These are phyloP conservation scores for Clitocybe nebularis DNA, from an alignment of 1,284 basidiomycete genomes.

Conservation along the genomic window DNA sequence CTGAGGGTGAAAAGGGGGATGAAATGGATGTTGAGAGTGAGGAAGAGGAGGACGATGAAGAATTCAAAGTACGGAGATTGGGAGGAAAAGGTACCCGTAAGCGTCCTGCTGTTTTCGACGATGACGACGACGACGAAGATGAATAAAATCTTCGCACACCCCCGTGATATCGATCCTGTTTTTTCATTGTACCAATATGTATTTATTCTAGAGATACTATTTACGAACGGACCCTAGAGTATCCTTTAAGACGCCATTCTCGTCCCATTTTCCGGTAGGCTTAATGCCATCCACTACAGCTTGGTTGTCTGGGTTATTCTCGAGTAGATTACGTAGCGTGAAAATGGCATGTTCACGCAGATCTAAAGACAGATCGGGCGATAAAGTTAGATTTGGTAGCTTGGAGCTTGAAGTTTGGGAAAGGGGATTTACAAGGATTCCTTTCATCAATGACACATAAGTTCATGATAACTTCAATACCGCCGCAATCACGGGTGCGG, in stretches of 20 bases:
- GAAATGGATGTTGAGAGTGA: constrained; percentile 71
- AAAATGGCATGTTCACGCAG: constrained; percentile 88
- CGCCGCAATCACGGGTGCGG: constrained; percentile 61
- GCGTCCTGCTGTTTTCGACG: constrained; percentile 54
- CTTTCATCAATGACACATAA: constrained; percentile 86
- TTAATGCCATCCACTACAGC: constrained; percentile 70
- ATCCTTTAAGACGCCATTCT: constrained; percentile 51
- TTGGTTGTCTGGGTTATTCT: constrained; percentile 77
- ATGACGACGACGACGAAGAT: constrained; percentile 55
- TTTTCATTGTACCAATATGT: constrained; percentile 10
- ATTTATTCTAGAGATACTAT: constrained; percentile 14
- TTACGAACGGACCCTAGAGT: constrained; percentile 20
- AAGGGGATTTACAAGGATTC: constrained; percentile 69
- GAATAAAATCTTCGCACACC: background rate
- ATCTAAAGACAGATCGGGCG: constrained; percentile 43
- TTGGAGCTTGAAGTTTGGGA: too few relatives aligned
- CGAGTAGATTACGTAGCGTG: constrained; percentile 73
- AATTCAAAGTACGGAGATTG: constrained; percentile 54
- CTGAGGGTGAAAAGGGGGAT: constrained; percentile 22
- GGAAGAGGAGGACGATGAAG: constrained; percentile 58
- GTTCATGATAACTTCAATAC: constrained; percentile 78
- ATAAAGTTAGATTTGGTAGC: too few relatives aligned
- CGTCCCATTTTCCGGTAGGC: constrained; percentile 55
- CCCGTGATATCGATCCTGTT: constrained; percentile 9
- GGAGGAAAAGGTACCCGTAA: constrained; percentile 46